A percentile compares a stretch with the other conserved stretches of the same genome.
These are phyloP conservation scores for Hemisphaericaspora lyxosophila DNA, from an alignment of 1,139 yeast species.

Conservation along the genomic window DNA sequence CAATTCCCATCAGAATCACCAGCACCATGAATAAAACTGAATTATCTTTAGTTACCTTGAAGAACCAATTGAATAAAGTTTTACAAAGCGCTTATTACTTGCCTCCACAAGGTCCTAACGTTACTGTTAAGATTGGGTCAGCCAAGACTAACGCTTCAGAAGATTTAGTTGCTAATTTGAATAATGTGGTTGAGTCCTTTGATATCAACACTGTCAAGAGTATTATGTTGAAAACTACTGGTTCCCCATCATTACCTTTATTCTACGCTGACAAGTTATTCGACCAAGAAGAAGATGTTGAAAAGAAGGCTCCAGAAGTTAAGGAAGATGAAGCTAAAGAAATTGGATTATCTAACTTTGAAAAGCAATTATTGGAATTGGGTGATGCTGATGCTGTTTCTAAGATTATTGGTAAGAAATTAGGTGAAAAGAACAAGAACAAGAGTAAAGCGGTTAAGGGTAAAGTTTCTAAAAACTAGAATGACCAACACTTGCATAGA, in stretches of 20 bases:
- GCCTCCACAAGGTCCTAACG: constrained; percentile 73
- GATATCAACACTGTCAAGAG: constrained; percentile 49
- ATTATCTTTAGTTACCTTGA: constrained; percentile 57
- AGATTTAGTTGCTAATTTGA: constrained; percentile 53
- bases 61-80: constrained; percentile 59
- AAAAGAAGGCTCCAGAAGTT: constrained; percentile 23
- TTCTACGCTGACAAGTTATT: constrained; percentile 66
- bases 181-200: constrained; percentile 54
- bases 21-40: constrained; percentile 34
- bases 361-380: constrained; percentile 76
- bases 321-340: constrained; percentile 28
- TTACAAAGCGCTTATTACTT: constrained; percentile 60
- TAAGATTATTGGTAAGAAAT: constrained; percentile 45
- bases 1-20: constrained; percentile 64
- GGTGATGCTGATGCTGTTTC: constrained; percentile 68
- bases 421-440: constrained; percentile 15
- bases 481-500: no score
- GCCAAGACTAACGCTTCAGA: constrained; percentile 35
- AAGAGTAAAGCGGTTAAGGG: constrained; percentile 10
- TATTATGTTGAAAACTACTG: constrained; percentile 64
- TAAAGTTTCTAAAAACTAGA: constrained; percentile 14
- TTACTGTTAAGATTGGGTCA: constrained; percentile 67
- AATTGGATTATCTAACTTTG: constrained; percentile 60
- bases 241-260: constrained; percentile 83
- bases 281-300: constrained; percentile 31